Conservation (phyloP, 2,329 filamentous ascomycete species). For the Curvularia sp. region DNA sequence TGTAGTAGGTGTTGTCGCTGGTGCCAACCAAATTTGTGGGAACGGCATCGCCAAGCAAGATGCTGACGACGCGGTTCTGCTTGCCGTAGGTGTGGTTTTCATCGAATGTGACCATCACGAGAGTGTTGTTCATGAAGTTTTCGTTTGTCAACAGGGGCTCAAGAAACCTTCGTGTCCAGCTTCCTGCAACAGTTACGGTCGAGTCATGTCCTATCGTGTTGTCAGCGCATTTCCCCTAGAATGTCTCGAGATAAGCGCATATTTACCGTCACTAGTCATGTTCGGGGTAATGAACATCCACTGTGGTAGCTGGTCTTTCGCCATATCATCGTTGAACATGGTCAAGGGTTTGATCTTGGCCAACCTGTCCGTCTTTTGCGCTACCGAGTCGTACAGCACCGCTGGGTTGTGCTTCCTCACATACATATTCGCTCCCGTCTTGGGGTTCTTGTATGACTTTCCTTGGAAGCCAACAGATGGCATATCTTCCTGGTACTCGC, state of each 20-base stretch:
- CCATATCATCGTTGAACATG: slow-evolving; percentile 61
- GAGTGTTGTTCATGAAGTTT: slow-evolving; percentile 76
- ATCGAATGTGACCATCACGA: slow-evolving; percentile 79
- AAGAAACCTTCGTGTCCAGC: slow-evolving; percentile 72
- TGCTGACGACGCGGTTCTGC: slow-evolving; percentile 72
- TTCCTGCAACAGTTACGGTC: slow-evolving; percentile 70
- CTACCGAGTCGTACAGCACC: slow-evolving; percentile 71
- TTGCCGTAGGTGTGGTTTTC: slow-evolving; percentile 74
- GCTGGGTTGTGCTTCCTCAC: slow-evolving; percentile 80
- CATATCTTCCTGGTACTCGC: slow-evolving; percentile 77
- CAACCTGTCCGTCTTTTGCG: slow-evolving; percentile 65
- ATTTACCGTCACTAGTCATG: slow-evolving; percentile 72
- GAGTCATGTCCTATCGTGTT: slow-evolving; percentile 65
- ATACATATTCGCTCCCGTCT: slow-evolving; percentile 74
- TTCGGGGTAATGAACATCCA: slow-evolving; percentile 61
- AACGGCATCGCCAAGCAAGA: slow-evolving; percentile 78
- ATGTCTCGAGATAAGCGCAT: neutral
- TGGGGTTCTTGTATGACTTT: slow-evolving; percentile 63
- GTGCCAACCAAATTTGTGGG: slow-evolving; percentile 70
- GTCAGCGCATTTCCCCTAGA: slow-evolving; percentile 8
- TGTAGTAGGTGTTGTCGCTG: slow-evolving; percentile 67
- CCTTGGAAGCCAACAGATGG: slow-evolving; percentile 77
- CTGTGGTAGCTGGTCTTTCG: slow-evolving; percentile 34
- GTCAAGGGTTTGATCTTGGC: slow-evolving; percentile 77
- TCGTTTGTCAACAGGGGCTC: slow-evolving; percentile 71